A percentile compares a stretch with the other conserved stretches of the same genome.
Evolutionary conservation across 768 basidiomycete species (phyloP).

Genomic region (Myochromella boudieri): DNA sequence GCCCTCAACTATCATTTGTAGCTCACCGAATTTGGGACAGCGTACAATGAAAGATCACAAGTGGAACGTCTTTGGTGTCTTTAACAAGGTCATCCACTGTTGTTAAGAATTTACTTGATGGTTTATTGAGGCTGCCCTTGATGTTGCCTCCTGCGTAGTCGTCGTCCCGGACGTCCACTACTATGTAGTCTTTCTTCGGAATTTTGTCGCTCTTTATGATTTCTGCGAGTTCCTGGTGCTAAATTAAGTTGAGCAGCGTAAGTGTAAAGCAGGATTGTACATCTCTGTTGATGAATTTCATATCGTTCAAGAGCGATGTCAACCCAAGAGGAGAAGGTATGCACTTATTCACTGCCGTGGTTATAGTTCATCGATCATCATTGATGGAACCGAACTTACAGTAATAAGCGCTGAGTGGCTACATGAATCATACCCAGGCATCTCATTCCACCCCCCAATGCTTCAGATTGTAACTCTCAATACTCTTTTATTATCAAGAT

Average conservation of each 20-base stretch:
- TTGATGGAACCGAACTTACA: too few relatives aligned
- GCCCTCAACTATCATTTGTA: neutral
- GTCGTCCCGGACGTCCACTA: slow-evolving; percentile 85
- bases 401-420: too few relatives aligned
- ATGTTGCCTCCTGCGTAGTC: slow-evolving; percentile 83
- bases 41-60: slow-evolving; percentile 77
- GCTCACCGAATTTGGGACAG: slow-evolving; percentile 76
- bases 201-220: slow-evolving; percentile 67
- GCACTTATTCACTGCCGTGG: too few relatives aligned
- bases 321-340: too few relatives aligned
- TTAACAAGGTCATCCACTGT: slow-evolving; percentile 59
- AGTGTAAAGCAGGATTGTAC: slow-evolving; percentile 11
- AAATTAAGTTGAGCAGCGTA: neutral
- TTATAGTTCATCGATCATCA: too few relatives aligned
- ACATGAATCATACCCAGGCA: too few relatives aligned
- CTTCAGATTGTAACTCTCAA: too few relatives aligned
- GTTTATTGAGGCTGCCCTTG: slow-evolving; percentile 58
- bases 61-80: slow-evolving; percentile 58
- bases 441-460: too few relatives aligned
- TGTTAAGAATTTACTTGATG: slow-evolving; percentile 58
- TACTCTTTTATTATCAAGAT: too few relatives aligned
- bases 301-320: too few relatives aligned
- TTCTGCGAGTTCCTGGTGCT: slow-evolving; percentile 61
- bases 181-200: slow-evolving; percentile 63
- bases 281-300: slow-evolving; percentile 22